Conservation (phyloP, 179 eudicot genomes). For the Gypsophila paniculata region DNA sequence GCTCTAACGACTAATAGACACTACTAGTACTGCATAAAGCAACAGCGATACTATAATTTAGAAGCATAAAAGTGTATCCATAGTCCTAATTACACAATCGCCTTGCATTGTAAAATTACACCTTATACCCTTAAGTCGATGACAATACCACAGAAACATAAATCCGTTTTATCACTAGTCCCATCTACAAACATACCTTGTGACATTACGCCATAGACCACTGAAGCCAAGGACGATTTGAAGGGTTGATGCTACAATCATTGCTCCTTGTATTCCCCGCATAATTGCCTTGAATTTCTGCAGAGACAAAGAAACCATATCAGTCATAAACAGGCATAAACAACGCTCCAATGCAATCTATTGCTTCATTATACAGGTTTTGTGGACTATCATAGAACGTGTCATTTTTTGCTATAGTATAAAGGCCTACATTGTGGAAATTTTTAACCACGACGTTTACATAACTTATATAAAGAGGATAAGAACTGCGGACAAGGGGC, state of each 20-base stretch:
- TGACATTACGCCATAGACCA: conserved; percentile 97
- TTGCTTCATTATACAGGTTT: conserved; percentile 13
- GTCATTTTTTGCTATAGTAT: neutral
- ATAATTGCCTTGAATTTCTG: conserved; percentile 81
- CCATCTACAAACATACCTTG: conserved; percentile 44
- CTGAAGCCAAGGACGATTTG: conserved; percentile 95
- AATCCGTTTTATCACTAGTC: neutral
- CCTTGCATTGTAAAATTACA: neutral
- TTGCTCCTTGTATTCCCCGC: conserved; percentile 92
- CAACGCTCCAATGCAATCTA: no score
- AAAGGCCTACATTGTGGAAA: neutral
- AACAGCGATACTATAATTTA: neutral
- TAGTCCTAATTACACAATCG: neutral
- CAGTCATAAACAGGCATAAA: conserved; percentile 1
- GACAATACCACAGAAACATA: neutral
- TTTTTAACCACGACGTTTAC: neutral
- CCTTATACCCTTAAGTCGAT: neutral
- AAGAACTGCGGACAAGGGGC: neutral
- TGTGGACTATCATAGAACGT: neutral
- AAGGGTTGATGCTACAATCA: conserved; percentile 86
- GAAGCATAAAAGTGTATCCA: neutral
- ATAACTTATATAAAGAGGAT: neutral
- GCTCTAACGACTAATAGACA: neutral
- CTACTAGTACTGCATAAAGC: neutral
- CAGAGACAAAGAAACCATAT: conserved; percentile 13